Percentiles rank a stretch among this genome's conserved stretches.
These are phyloP conservation scores for Cicer judaicum DNA, from an alignment of 306 rosid species.

Conservation along the genomic window DNA sequence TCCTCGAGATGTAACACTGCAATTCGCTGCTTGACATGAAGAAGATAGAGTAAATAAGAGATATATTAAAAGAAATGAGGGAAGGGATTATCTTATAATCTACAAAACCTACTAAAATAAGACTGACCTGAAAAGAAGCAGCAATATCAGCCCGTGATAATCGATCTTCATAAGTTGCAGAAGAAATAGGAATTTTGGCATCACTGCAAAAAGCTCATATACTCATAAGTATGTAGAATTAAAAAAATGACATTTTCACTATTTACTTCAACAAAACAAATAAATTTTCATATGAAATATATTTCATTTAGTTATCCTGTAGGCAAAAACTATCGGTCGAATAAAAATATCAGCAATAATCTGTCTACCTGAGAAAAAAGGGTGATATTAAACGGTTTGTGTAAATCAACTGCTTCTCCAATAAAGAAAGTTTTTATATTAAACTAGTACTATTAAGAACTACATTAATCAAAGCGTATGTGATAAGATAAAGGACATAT, in stretches of 20 bases:
- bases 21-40: slow-evolving; percentile 60
- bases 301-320: slow-evolving; percentile 18
- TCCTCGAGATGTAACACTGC: slow-evolving; percentile 97
- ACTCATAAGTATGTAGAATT: slow-evolving; percentile 42
- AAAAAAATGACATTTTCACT: slow-evolving; percentile 16
- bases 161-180: slow-evolving; percentile 71
- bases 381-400: slow-evolving; percentile 13
- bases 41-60: slow-evolving; percentile 18
- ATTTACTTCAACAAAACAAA: slow-evolving; percentile 10
- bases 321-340: background rate
- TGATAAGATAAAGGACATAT: slow-evolving; percentile 14
- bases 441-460: slow-evolving; percentile 15
- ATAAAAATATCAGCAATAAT: slow-evolving; percentile 15
- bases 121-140: slow-evolving; percentile 91
- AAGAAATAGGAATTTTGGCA: slow-evolving; percentile 75
- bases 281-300: slow-evolving; percentile 21
- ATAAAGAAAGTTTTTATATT: background rate
- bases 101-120: slow-evolving; percentile 31
- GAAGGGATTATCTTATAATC: slow-evolving; percentile 1
- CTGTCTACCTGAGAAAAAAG: background rate
- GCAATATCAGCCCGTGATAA: slow-evolving; percentile 89
- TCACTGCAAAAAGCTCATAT: slow-evolving; percentile 57
- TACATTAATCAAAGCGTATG: slow-evolving; percentile 17
- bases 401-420: slow-evolving; percentile 18
- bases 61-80: slow-evolving; percentile 2